Base-by-base conservation (phyloP, 2,329 filamentous ascomycete genomes). In the Hypoxylon sp. region DNA sequence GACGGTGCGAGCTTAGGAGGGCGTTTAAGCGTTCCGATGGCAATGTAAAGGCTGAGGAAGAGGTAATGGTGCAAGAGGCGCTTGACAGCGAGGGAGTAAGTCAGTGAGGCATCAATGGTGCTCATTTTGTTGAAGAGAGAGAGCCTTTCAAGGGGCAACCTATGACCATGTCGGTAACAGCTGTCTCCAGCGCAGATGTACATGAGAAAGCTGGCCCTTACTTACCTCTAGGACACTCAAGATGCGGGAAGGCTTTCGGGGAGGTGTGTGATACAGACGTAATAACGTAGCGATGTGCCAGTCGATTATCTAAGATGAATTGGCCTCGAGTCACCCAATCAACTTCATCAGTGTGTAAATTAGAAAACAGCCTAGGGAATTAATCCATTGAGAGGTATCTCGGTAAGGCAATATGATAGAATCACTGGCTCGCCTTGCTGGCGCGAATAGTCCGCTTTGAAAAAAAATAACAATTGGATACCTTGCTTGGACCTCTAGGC, bases 1-100 rank as follows among this genome's bases (percentile, higher is more conserved):
- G 81, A 0, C 76, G 73, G 30, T 83, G 82, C 60, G 78, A 78
- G 72, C 57, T 83, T 54, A 72, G 81, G 45, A 80, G 68, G 69
- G 79, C 78, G 6, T 82, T 82, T 64, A 62, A 68, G 38, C 72
- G 73, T 22, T 71, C 70, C 51, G 44, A 72, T 4, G 70, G 70
- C 24, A 70, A 68, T 50, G 55, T 53, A 6, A 60, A 64, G 18
- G 61, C 44, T 6, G 51, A 53, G 8, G 61, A 64, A 22, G 51
- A 54, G 2, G 32, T 60, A 4, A 69, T 62, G 44, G 33, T 28
- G 56, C 54, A 56, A n/a, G 60, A 70, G 18, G 56, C 65, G 12
- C 59, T 42, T 11, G 42, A 61, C 8, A 32, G 18, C 4, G 28
- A 53, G 18, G 33, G 24, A 14, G 44, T 30, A 24, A 36, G 24